Evolutionary conservation across 345 rosid species (phyloP), one percentile per base, ranked within the genome.

Genomic region (Diplotaxis tenuifolia): DNA sequence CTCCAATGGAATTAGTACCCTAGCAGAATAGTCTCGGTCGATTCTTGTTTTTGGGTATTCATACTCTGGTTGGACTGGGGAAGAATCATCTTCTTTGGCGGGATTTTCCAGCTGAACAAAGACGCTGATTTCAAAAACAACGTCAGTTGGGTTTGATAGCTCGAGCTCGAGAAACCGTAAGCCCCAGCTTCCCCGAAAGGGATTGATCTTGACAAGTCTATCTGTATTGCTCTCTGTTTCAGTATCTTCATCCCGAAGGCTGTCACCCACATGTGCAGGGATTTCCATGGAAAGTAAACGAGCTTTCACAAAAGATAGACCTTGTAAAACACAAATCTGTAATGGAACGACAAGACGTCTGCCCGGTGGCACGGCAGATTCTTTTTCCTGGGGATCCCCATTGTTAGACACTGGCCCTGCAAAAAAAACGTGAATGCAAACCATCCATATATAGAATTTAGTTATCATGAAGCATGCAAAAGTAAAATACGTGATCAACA

Each of bases 181-280:
- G 29, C 99, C 98, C 99, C 99, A 92, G 77, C 99, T 96, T 77
- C 99, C 99, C 81, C 98, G 83, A 58, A 84, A 89, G 50, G 96
- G 98, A 82, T 96, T 90, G 23, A 92, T 92, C 77, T 92, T 96
- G 70, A 90, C 88, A 72, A 92, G 80, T 67, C 89, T 87, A 42
- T 96, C 96, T 72, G 82, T 83, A 83, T 83, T 86, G 76, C 75
- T 80, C 70, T 80, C 91, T 7, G 82, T 72, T 74, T 77, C 83
- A 67, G 18, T 68, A 47, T 72, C 82, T 78, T 87, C 94, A 75
- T 79, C 81, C 53, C 86, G 83, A 85, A 80, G 85, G 73, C 79
- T 83, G 79, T 82, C 88, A 57, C 90, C 86, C 56, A 96, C 88
- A 71, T 87, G 91, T 1, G 99, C 96, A 66, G 97, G 98, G 74